phyloP scores from a whole-genome alignment of 305 asterid genomes.

The Fraxinus platypoda region DNA sequence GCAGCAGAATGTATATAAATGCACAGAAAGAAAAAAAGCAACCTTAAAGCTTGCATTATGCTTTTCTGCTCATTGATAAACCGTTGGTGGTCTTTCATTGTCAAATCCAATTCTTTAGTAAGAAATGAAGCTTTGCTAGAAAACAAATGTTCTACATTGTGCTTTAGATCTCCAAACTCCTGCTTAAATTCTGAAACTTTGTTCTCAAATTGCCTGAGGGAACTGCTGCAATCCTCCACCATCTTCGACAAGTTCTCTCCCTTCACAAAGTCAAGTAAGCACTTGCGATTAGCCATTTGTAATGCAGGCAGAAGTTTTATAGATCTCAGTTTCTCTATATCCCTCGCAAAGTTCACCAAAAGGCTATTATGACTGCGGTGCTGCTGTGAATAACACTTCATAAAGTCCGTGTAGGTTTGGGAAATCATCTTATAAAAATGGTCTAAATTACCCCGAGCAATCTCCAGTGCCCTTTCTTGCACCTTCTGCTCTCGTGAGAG shows the following conservation, averaged over 20 bases:
- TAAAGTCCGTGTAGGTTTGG: slow-evolving; percentile 71
- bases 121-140: slow-evolving; percentile 70
- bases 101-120: slow-evolving; percentile 63
- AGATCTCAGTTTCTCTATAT: slow-evolving; percentile 71
- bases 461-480: slow-evolving; percentile 88
- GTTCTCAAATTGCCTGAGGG: slow-evolving; percentile 89
- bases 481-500: slow-evolving; percentile 76
- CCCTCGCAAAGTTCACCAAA: slow-evolving; percentile 67
- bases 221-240: slow-evolving; percentile 75
- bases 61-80: slow-evolving; percentile 77
- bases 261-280: slow-evolving; percentile 83
- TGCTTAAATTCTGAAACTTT: slow-evolving; percentile 82
- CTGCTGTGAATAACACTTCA: slow-evolving; percentile 77
- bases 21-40: slow-evolving; percentile 24
- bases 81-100: slow-evolving; percentile 67
- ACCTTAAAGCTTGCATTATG: slow-evolving; percentile 97
- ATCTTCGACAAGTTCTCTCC: slow-evolving; percentile 78
- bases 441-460: slow-evolving; percentile 81
- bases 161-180: slow-evolving; percentile 86
- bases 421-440: slow-evolving; percentile 74
- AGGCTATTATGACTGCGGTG: slow-evolving; percentile 67
- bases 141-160: slow-evolving; percentile 63
- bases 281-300: slow-evolving; percentile 61
- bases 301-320: slow-evolving; percentile 67
- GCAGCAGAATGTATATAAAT: background rate